Evolutionary conservation across 768 basidiomycete species (phyloP).

Genomic region (Boletus eberwhitei): DNA sequence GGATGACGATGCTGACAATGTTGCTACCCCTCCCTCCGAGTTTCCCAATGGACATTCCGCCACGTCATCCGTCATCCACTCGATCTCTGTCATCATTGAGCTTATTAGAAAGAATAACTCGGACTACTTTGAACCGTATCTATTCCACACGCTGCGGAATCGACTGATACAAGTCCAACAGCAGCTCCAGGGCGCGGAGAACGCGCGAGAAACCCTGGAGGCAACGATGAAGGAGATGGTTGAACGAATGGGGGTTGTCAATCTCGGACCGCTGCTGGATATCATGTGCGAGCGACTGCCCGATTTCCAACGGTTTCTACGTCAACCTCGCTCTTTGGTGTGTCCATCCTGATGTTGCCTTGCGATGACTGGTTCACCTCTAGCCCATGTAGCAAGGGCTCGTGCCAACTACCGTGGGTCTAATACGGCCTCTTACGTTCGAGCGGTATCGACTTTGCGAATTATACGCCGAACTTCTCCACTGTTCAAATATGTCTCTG

Average conservation of each 20-base stretch:
- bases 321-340: conserved; percentile 74
- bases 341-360: conserved; percentile 25
- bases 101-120: conserved; percentile 97
- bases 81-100: conserved; percentile 87
- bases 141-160: conserved; percentile 91
- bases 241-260: conserved; percentile 84
- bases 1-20: conserved; percentile 13
- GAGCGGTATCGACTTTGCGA: conserved; percentile 97
- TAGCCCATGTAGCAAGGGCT: conserved; percentile 51
- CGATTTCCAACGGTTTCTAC: conserved; percentile 67
- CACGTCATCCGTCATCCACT: conserved; percentile 79
- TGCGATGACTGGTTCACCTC: conserved; percentile 14
- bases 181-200: conserved; percentile 51
- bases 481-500: conserved; percentile 97
- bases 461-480: conserved; percentile 92
- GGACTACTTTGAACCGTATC: conserved; percentile 96
- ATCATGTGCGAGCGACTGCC: conserved; percentile 66
- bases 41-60: conserved; percentile 46
- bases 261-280: conserved; percentile 78
- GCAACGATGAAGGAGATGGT: conserved; percentile 77
- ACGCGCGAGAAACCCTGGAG: conserved; percentile 65
- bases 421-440: conserved; percentile 78
- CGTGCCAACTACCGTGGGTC: conserved; percentile 70
- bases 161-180: conserved; percentile 87
- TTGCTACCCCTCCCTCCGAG: conserved; percentile 10